Evolutionary conservation across 495 filamentous ascomycete genomes (phyloP).

Genomic region (Lophiostoma macrostomum): DNA sequence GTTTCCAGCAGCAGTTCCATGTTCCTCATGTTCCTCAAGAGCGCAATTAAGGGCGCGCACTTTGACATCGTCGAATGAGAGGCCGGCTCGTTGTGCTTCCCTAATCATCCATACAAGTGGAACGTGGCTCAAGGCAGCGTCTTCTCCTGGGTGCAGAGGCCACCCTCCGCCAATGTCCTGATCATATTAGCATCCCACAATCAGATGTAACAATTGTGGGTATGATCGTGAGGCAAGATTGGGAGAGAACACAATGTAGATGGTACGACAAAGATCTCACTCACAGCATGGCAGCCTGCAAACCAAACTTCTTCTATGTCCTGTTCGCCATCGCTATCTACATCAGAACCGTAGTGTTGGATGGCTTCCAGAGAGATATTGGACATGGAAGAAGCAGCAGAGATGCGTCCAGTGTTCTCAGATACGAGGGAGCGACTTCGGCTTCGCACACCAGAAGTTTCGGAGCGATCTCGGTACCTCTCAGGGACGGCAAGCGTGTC

Average conservation of each 20-base stretch:
- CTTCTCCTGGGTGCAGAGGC: conserved; percentile 57
- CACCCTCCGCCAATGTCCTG: conserved; percentile 80
- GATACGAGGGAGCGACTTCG: conserved; percentile 24
- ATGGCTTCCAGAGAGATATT: conserved; percentile 22
- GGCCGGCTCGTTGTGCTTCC: conserved; percentile 70
- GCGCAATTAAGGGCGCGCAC: conserved; percentile 64
- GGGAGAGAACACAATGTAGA: background rate
- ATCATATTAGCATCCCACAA: background rate
- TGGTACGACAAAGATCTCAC: background rate
- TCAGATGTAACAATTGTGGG: background rate
- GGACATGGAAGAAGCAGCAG: conserved; percentile 17
- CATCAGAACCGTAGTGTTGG: conserved; percentile 46
- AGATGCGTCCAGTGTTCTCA: conserved; percentile 3
- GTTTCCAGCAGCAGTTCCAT: background rate
- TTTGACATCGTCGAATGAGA: conserved; percentile 67
- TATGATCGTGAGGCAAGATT: background rate
- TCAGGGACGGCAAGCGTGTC: conserved; percentile 16
- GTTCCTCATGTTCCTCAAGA: conserved; percentile 40
- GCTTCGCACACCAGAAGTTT: conserved; percentile 27
- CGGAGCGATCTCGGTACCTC: conserved; percentile 27
- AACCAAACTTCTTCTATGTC: conserved; percentile 87
- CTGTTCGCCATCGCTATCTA: conserved; percentile 54
- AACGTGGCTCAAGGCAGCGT: conserved; percentile 64
- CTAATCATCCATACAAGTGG: conserved; percentile 83
- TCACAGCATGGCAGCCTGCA: conserved; percentile 66